Percentiles rank a stretch among this genome's conserved stretches.
Conservation (phyloP, 257 asterid genomes). For the Anisodus acutangulus region DNA sequence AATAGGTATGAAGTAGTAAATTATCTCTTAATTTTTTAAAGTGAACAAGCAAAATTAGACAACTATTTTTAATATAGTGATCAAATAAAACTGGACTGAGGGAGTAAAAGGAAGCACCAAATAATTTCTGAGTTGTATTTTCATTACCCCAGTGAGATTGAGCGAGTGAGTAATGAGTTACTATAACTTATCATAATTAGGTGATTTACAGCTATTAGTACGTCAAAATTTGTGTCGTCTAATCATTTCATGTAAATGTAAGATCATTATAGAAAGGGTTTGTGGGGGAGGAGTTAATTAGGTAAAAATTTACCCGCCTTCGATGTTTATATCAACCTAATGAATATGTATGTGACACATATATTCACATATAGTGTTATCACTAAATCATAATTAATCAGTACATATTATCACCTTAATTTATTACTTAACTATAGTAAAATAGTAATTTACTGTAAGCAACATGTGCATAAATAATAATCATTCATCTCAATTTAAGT, state of each 20-base stretch:
- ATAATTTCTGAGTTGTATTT: not conserved
- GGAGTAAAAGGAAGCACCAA: not conserved
- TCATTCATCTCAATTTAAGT: no score
- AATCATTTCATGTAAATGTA: not conserved
- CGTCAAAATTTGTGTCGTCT: not conserved
- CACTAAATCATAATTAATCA: not conserved
- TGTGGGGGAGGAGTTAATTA: not conserved
- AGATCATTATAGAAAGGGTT: not conserved
- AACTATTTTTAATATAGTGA: no score
- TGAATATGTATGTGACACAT: no score
- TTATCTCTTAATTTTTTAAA: no score
- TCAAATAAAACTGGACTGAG: no score
- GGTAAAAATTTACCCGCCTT: not conserved
- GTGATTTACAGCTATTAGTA: slow-evolving; percentile 1
- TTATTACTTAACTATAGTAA: no score
- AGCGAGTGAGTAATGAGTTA: not conserved
- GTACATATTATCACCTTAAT: not conserved
- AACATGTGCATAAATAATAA: no score
- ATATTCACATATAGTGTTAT: not conserved
- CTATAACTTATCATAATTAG: not conserved
- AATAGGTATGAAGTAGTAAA: no score
- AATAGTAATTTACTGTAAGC: no score
- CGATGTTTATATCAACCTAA: no score
- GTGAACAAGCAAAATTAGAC: no score
- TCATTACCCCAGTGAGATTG: not conserved